Conservation (phyloP, 768 basidiomycete genomes). For the Goffeauzyma gilvescens region DNA sequence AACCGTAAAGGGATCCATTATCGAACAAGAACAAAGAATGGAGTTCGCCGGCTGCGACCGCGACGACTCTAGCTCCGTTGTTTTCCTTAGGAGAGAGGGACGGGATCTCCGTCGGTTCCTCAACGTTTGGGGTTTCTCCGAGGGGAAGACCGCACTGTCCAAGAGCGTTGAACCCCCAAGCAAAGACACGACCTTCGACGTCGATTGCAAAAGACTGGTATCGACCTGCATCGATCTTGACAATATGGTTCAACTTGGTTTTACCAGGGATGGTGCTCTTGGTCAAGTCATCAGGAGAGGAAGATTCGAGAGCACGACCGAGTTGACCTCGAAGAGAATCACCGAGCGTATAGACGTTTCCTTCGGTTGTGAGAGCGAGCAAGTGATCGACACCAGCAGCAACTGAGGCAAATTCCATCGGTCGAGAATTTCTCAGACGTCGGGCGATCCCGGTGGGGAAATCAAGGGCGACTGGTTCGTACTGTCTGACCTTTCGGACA, state of each 20-base stretch:
- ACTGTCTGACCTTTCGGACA: slow-evolving; percentile 20
- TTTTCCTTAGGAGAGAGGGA: slow-evolving; percentile 28
- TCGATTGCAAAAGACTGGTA: slow-evolving; percentile 84
- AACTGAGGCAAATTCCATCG: slow-evolving; percentile 44
- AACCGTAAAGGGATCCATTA: slow-evolving; percentile 64
- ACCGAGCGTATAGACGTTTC: slow-evolving; percentile 74
- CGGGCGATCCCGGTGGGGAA: slow-evolving; percentile 29
- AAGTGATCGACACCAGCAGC: slow-evolving; percentile 77
- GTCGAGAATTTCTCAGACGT: slow-evolving; percentile 18
- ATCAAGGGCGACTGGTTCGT: slow-evolving; percentile 29
- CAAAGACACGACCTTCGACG: slow-evolving; percentile 64
- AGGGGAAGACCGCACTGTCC: slow-evolving; percentile 43
- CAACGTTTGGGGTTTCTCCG: slow-evolving; percentile 30
- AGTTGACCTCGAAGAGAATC: slow-evolving; percentile 79
- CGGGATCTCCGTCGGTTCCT: slow-evolving; percentile 26
- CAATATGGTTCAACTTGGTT: slow-evolving; percentile 55
- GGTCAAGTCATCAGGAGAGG: neutral
- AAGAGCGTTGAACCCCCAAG: slow-evolving; percentile 82
- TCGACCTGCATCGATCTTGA: slow-evolving; percentile 56
- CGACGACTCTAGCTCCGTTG: slow-evolving; percentile 34
- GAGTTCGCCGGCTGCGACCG: slow-evolving; percentile 55
- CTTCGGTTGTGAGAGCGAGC: slow-evolving; percentile 68
- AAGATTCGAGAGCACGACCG: slow-evolving; percentile 70
- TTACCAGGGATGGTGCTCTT: slow-evolving; percentile 43
- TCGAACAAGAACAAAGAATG: slow-evolving; percentile 77